Evolutionary conservation across 2,329 filamentous ascomycete genomes (phyloP), one percentile per base, ranked within the genome.

Genomic region (Hymenoscyphus infarciens): DNA sequence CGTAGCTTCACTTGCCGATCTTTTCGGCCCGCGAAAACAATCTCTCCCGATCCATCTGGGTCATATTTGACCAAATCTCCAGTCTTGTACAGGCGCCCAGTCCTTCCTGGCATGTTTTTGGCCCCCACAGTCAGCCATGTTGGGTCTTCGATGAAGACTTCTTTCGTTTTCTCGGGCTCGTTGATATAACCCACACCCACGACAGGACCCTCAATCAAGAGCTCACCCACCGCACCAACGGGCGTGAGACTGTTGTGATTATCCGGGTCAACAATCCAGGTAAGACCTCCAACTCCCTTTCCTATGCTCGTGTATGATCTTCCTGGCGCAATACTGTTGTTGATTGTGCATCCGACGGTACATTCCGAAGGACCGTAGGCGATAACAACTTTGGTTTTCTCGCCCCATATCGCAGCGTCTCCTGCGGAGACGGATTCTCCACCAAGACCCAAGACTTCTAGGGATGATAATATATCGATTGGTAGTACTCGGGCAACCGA

Each of bases 1-100:
- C 82, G 79, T 27, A 89, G 75, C 74, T 90, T 90, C 62, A 88
- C 82, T 72, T 87, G 86, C 22, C 82, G 82, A 69, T 89, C 87
- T 66, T 86, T 87, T 59, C 87, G 80, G 15, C 86, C 85, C 33
- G 87, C 77, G 64, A 84, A 86, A n/a, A 80, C 73, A 56, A 87
- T 79, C 2, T 77, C 77, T 8, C 58, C 58, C 2, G 59, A 56
- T 22, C 69, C 72, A 57, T 85, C 79, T 0, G 75, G 71, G 49
- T 83, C 77, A 61, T 86, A 84, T 19, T 76, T 77, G 0, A 82
- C 83, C 0, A 87, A 74, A 64, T 87, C 85, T 0, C 85, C 85
- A 0, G 85, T 87, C 69, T 83, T 83, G 70, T 87, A 87, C 1
- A 87, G 67, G 7, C 80, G 75, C 0, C 80, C 78, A 3, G 64